Evolutionary conservation across 2,329 filamentous ascomycete species (phyloP).

Genomic region (Fusarium sp.): DNA sequence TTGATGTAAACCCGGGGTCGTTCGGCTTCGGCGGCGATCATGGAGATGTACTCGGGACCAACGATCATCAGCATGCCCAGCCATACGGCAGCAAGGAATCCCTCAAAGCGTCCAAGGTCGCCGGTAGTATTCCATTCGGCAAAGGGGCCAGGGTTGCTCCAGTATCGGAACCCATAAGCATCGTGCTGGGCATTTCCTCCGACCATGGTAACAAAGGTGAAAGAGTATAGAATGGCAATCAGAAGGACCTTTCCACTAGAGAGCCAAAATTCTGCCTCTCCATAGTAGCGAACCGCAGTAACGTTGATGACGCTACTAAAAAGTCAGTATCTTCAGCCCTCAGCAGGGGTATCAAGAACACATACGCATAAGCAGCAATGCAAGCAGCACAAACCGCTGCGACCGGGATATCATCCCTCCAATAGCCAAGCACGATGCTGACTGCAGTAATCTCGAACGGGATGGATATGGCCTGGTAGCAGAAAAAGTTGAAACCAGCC

Average conservation of each 20-base stretch:
- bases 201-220: slow-evolving; percentile 81
- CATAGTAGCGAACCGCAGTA: slow-evolving; percentile 54
- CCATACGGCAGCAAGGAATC: background rate
- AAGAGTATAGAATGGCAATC: slow-evolving; percentile 73
- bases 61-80: background rate
- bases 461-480: slow-evolving; percentile 54
- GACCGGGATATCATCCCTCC: background rate
- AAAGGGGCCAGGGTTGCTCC: background rate
- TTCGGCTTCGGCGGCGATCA: background rate
- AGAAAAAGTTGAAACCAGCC: slow-evolving; percentile 54
- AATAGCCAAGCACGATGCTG: slow-evolving; percentile 51
- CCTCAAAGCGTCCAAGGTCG: background rate
- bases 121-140: background rate
- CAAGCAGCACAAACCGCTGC: background rate
- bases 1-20: background rate
- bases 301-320: background rate
- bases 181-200: slow-evolving; percentile 76
- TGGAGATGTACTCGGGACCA: background rate
- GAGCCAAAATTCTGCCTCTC: slow-evolving; percentile 78
- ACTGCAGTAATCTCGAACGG: slow-evolving; percentile 55
- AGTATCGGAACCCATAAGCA: slow-evolving; percentile 59
- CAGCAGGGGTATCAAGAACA: background rate
- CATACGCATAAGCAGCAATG: background rate
- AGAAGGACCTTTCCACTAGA: slow-evolving; percentile 71
- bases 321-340: background rate